Evolutionary conservation across 164 flowering plant genomes (phyloP), one percentile per base, ranked within the genome.

Genomic region (Aristolochia contorta): DNA sequence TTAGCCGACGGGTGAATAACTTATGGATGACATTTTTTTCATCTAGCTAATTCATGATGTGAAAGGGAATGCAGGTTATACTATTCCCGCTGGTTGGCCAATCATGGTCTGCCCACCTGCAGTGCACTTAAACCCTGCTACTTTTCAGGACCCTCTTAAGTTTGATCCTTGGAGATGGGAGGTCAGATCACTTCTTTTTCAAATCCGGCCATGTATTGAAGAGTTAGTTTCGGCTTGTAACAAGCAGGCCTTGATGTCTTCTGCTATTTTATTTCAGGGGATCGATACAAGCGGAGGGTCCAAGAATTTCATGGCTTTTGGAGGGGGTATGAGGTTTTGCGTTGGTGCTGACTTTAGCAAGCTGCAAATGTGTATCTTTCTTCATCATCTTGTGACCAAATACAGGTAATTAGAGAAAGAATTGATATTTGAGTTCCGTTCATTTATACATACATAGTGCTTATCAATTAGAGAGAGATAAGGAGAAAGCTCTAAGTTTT

Each of bases 101-200:
- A 78, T 91, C 18, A 86, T 88, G 90, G 92, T 83, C 16, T 84
- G 94, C 74, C 97, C 94, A 59, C 91, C 97, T 65, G 92, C 92
- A 54, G 89, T 82, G 27, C 97, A 91, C 75, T 74, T 91, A 66
- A 81, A 91, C 66, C 96, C 96, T 56, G 68, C 65, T 63, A 81
- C 58, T 56, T 91, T 82, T 64, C 75, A 73, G 56, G 78, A 91
- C 64, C 96, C 97, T n/a, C 80, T 86, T 21, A 61, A 71, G 46
- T 91, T 91, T 71, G 84, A 91, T 76, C 97, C 97, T 54, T 61
- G 75, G 80, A 75, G 97, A 80, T 91, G 97, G 97, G 74, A 86
- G 83, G 97, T 86, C 62, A 41, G 80, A n/a, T 57, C 5, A 21
- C 50, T 12, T 30, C 47, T 13, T 49, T 25, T 10, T 46, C 15